Evolutionary conservation across 2,329 filamentous ascomycete species (phyloP).

Genomic region (Gnomoniopsis smithogilvyi): DNA sequence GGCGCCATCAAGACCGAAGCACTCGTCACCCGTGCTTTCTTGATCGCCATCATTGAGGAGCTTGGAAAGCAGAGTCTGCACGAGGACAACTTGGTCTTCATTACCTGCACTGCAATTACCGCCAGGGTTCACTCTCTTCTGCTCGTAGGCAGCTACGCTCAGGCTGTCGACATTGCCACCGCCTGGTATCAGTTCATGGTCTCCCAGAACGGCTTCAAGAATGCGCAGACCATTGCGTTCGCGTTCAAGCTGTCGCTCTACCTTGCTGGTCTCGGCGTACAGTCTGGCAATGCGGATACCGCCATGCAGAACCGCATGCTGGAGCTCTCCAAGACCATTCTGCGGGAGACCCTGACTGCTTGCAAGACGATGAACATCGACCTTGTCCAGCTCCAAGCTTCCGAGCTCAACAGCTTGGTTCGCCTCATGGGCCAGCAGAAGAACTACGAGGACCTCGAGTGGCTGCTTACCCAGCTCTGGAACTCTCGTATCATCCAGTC

Average conservation of each 20-base stretch:
- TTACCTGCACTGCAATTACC: slow-evolving; percentile 15
- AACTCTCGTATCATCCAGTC: slow-evolving; percentile 18
- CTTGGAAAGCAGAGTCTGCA: slow-evolving; percentile 16
- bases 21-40: slow-evolving; percentile 14
- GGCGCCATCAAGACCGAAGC: slow-evolving; percentile 17
- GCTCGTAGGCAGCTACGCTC: slow-evolving; percentile 9
- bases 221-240: slow-evolving; percentile 17
- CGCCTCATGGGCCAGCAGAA: slow-evolving; percentile 19
- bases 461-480: slow-evolving; percentile 19
- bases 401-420: slow-evolving; percentile 19
- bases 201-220: slow-evolving; percentile 19
- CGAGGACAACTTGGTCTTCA: slow-evolving; percentile 17
- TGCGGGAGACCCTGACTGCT: slow-evolving; percentile 17
- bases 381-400: slow-evolving; percentile 17
- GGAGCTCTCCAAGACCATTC: slow-evolving; percentile 19
- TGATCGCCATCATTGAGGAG: slow-evolving; percentile 18
- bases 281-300: slow-evolving; percentile 24
- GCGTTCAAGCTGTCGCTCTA: slow-evolving; percentile 19
- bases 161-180: slow-evolving; percentile 16
- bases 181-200: slow-evolving; percentile 19
- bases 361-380: slow-evolving; percentile 19
- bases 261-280: slow-evolving; percentile 20
- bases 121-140: slow-evolving; percentile 16
- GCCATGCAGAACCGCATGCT: slow-evolving; percentile 17
- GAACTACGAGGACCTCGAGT: slow-evolving; percentile 20